Conservation (phyloP, 106 monocot species). For the Phalaenopsis equestris region DNA sequence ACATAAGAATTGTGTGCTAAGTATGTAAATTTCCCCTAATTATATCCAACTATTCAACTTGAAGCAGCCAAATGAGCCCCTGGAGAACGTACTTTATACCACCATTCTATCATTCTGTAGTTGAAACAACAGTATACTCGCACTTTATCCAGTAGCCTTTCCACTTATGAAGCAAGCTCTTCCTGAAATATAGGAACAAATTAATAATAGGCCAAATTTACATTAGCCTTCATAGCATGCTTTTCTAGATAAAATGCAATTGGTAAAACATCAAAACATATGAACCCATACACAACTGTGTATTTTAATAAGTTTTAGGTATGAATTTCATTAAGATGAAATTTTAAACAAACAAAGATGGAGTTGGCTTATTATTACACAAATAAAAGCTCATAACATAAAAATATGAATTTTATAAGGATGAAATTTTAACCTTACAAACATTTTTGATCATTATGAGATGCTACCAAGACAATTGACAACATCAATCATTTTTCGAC, state of each 20-base stretch:
- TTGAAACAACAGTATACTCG: constrained; percentile 24
- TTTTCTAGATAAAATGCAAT: not conserved
- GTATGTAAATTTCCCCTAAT: too few species aligned
- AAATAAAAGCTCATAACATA: too few species aligned
- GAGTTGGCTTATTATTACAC: not conserved
- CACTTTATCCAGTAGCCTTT: constrained; percentile 33
- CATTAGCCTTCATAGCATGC: not conserved
- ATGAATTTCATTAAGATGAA: not conserved
- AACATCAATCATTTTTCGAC: not conserved
- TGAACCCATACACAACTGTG: not conserved
- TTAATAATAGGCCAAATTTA: not conserved
- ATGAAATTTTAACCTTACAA: too few species aligned
- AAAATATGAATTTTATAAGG: too few species aligned
- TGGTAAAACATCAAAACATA: too few species aligned
- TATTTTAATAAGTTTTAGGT: not conserved
- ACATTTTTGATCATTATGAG: too few species aligned
- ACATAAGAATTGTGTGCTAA: too few species aligned
- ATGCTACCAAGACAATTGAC: not conserved
- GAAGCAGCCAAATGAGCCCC: too few species aligned
- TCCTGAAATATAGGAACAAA: constrained; percentile 25
- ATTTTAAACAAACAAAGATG: not conserved
- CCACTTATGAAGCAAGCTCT: constrained; percentile 42
- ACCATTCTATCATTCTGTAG: not conserved
- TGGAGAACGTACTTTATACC: not conserved
- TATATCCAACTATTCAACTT: too few species aligned